A percentile compares a stretch with the other conserved stretches of the same genome.
Evolutionary conservation across 805 yeast genomes (phyloP).

Genomic region (Jamesozyma rosinii): DNA sequence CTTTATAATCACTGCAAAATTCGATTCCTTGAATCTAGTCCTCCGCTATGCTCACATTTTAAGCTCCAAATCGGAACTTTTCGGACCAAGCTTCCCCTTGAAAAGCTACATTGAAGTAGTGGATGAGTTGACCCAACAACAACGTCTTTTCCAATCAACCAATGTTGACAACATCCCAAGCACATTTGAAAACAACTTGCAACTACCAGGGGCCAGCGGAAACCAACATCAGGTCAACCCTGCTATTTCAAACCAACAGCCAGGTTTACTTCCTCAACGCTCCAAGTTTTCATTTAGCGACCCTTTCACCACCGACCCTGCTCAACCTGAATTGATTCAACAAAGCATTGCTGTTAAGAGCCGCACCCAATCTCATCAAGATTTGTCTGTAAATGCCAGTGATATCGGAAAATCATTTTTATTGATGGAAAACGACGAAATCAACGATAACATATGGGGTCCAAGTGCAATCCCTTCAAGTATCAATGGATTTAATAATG

Average conservation of each 20-base stretch:
- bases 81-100: conserved; percentile 41
- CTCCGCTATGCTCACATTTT: conserved; percentile 34
- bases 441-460: conserved; percentile 31
- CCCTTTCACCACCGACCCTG: conserved; percentile 38
- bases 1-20: conserved; percentile 34
- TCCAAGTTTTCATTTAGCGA: conserved; percentile 66
- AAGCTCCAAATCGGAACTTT: conserved; percentile 35
- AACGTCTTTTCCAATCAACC: conserved; percentile 14
- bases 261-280: conserved; percentile 50
- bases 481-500: conserved; percentile 21
- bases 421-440: conserved; percentile 33
- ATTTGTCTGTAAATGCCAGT: conserved; percentile 9
- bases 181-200: background rate
- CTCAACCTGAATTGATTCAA: conserved; percentile 7
- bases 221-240: conserved; percentile 3
- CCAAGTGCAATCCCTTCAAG: conserved; percentile 26
- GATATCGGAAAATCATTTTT: conserved; percentile 26
- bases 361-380: conserved; percentile 3
- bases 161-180: background rate
- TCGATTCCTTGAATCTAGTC: conserved; percentile 38
- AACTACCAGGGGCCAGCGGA: background rate
- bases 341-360: background rate
- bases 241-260: conserved; percentile 1
- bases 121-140: conserved; percentile 29
- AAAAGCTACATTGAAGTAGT: conserved; percentile 35